Evolutionary conservation across 169 alveolate species (phyloP).

Genomic region (Plasmodium knowlesi): DNA sequence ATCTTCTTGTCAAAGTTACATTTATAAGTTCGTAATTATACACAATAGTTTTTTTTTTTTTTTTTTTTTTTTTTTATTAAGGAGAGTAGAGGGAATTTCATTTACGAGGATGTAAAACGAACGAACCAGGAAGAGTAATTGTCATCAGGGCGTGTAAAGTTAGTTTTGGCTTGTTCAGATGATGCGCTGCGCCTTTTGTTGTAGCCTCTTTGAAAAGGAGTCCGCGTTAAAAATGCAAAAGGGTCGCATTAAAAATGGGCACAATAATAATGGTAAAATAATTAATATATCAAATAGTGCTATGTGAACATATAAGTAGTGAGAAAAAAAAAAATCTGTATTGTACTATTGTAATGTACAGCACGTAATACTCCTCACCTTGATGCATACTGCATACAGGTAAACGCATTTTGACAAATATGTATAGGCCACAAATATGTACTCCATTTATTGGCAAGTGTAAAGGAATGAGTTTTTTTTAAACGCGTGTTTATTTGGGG

Average conservation of each 20-base stretch:
- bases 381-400: neutral
- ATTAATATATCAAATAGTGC: neutral
- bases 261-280: neutral
- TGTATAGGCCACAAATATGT: neutral
- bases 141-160: neutral
- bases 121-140: neutral
- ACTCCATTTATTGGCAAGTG: neutral
- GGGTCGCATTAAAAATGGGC: neutral
- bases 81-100: neutral
- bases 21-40: neutral
- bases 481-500: neutral
- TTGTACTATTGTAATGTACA: neutral
- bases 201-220: neutral
- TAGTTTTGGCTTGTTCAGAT: neutral
- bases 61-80: too few relatives aligned
- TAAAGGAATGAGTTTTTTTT: neutral
- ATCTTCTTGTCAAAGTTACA: neutral
- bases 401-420: neutral
- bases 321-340: neutral
- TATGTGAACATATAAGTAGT: neutral
- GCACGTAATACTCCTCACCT: neutral
- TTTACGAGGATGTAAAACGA: neutral
- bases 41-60: neutral
- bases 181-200: neutral
- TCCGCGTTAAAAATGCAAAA: neutral